Base-by-base conservation (phyloP, 331 rosid genomes). In the Dryas integrifolia region DNA sequence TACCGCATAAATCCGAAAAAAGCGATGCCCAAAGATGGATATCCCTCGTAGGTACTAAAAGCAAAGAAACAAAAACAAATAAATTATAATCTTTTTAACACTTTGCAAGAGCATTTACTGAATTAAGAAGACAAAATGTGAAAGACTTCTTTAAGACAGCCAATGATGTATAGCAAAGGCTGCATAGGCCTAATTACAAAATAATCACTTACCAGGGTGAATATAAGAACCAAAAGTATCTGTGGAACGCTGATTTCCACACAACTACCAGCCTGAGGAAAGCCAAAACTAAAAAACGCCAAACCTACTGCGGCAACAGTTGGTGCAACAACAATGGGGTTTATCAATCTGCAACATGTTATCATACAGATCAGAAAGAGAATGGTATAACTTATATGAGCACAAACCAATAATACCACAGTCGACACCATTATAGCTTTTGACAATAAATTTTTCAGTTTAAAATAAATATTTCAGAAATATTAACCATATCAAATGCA, bases 231-330 rank as follows among this genome's bases (percentile, higher is more conserved):
- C 79, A 94, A 76, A 5, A 89, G 83, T 81, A 94, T 88, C 81
- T 78, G 88, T 4, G 97, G 98, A 78, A 94, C 55, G 64, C 92
- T 91, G 67, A 94, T 91, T 87, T 94, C 98, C 71, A 88, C 66
- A 79, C 98, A 94, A 78, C 87, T 83, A 44, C 96, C 97, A 57
- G 97, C 97, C 80, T 91, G 97, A 30, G 95, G 96, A 84, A 94
- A 91, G n/a, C 98, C 98, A 50, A 86, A 94, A 87, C 98, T 89
- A 70, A 94, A 94, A 84, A 94, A 94, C 24, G 98, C 97, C 81
- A 94, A 88, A 70, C 98, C 97, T 58, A 91, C 87, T 2, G 97
- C 96, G 16, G 97, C 96, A 80, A 94, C 92, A 55, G 98, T 89
- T 62, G 98, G 98, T 47, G 98, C 98, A 79, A 94, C 92, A 77